Conservation (phyloP, 306 rosid genomes). For the Lathyrus oleraceus region DNA sequence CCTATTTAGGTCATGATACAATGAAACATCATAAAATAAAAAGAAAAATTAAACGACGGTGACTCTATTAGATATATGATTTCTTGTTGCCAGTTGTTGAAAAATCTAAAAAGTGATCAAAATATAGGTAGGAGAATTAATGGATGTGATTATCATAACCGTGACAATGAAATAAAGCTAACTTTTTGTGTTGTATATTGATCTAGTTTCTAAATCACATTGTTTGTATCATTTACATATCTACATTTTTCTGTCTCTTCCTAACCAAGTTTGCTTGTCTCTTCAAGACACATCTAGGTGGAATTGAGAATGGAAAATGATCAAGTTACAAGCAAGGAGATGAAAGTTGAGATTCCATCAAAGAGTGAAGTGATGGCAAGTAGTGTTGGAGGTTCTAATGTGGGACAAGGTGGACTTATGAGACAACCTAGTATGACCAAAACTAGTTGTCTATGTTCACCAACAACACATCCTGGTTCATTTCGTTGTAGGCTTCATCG, state of each 20-base stretch:
- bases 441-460: conserved; percentile 68
- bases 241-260: conserved; percentile 5
- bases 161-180: conserved; percentile 41
- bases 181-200: conserved; percentile 22
- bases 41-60: neutral
- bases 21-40: conserved; percentile 5
- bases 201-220: conserved; percentile 32
- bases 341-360: conserved; percentile 45
- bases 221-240: neutral
- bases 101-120: conserved; percentile 40
- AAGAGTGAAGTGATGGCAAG: conserved; percentile 27
- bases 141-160: conserved; percentile 47
- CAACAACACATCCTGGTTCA: conserved; percentile 77
- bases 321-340: conserved; percentile 29
- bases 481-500: conserved; percentile 81
- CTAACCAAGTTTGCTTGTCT: neutral
- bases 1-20: conserved; percentile 39
- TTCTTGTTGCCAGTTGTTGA: conserved; percentile 37
- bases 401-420: conserved; percentile 42
- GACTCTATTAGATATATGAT: conserved; percentile 17
- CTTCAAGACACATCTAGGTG: conserved; percentile 23
- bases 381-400: conserved; percentile 26
- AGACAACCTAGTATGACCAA: conserved; percentile 54
- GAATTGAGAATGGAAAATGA: conserved; percentile 40
- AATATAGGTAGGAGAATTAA: conserved; percentile 47